Evolutionary conservation across 768 basidiomycete species (phyloP), one percentile per base, ranked within the genome.

Genomic region (Russula sp.): DNA sequence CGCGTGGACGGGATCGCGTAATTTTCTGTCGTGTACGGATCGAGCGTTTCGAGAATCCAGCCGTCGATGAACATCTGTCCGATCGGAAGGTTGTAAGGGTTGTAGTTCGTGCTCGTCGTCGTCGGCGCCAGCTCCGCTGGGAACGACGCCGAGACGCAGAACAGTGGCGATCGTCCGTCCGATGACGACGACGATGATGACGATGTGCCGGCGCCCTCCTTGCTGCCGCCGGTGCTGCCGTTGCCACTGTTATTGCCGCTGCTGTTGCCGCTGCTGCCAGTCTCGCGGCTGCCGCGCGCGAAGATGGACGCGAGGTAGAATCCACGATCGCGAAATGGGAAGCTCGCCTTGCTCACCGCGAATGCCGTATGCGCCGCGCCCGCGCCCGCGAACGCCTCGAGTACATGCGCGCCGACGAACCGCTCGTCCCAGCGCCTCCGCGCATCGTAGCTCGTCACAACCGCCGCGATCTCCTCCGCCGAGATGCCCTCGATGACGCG

Each of bases 31-130:
- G 92, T 88, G 67, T 98, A 98, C 0, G 95, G 94, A 70, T 98
- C 96, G 50, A 98, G 81, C 4, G 96, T 98, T 76, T 99, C 94
- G 68, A 97, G 74, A 36, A 96, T 85, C 97, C 97, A 99, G 2
- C 90, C 96, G 69, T 98, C 94, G 7, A 99, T 75, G 66, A 90
- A 86, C 38, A 93, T 77, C 14, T 88, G 83, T 2, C 93, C 96
- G 16, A 90, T 77, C 0, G 92, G 90, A 9, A 92, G 79, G 1
- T 60, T 69, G 56, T 83, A 82, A 0, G 91, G 78, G 72, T 98
- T 98, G 72, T 90, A 88, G 70, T 90, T 93, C 7, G 73, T 70
- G 2, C 80, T 47, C 22, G 81, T 78, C 69, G 90, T 91, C 1
- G 74, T 69, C 14, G 78, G 70, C 6, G 74, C 78, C 34, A 83